Evolutionary conservation across 2,329 filamentous ascomycete species (phyloP), one percentile per base, ranked within the genome.

Genomic region (Arthrinium puccinioides): DNA sequence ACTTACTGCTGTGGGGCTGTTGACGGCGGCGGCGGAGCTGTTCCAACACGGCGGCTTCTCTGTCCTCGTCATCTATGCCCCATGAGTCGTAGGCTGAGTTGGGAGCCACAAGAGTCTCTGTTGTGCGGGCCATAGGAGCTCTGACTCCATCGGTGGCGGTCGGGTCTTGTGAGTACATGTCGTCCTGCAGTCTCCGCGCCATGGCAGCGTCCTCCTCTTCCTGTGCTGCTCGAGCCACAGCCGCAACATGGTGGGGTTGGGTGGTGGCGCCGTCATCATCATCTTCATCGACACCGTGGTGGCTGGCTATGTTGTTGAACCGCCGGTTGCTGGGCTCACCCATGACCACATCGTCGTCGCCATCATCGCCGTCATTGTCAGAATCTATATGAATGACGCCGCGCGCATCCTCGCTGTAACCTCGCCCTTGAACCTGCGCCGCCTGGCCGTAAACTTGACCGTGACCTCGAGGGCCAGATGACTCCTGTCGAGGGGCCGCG

Each of bases 141-240:
- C 92, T 75, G 38, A 98, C 82, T 18, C 58, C 59, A 7, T 59
- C 64, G 21, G 57, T 63, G 16, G 57, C 65, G 26, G 63, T 64
- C 11, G 63, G 66, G 26, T 56, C 54, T 7, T 53, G 62, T 24
- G 51, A 61, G 30, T 96, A 97, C 55, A 95, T 74, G 61, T 98
- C 88, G 54, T 98, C 85, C 59, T 98, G 92, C 42, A 98, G 61
- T 40, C 86, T 78, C 58, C 89, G 79, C 6, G 92, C 92, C 80
- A 97, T 90, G 29, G 86, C 89, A 36, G 87, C 89, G 53, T 98
- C 92, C 52, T 95, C 88, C 45, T 96, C 89, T 47, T 84, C 77
- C 37, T 79, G 69, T 13, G 73, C 76, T 5, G 59, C 62, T 21
- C 61, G 63, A 9, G 63, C 63, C 26, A 70, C 62, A 20, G 60